A percentile compares a stretch with the other conserved stretches of the same genome.
phyloP scores from a whole-genome alignment of 139 green algal species.

The Medakamo hakoo region DNA sequence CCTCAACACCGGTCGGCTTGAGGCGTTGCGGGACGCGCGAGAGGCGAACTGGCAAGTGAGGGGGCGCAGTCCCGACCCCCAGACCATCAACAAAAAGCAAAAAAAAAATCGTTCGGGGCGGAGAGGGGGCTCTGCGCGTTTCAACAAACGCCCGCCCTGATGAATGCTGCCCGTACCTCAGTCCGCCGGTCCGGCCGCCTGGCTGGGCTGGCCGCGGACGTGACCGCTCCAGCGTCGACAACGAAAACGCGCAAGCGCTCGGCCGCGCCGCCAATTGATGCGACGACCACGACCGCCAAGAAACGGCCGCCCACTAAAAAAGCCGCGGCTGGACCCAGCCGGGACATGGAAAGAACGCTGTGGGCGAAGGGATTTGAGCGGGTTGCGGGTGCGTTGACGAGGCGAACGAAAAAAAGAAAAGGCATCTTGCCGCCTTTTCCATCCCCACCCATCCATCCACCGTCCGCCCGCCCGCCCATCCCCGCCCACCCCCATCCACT shows the following conservation, averaged over 20 bases:
- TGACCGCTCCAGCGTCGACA: background rate
- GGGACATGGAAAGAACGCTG: constrained; percentile 17
- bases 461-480: background rate
- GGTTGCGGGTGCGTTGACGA: constrained; percentile 13
- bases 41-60: too few species aligned
- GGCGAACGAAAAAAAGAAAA: too few species aligned
- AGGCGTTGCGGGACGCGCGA: too few species aligned
- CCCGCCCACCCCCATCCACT: background rate
- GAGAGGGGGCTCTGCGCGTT: background rate
- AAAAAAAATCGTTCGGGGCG: too few species aligned
- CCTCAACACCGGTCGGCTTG: too few species aligned
- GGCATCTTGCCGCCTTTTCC: background rate
- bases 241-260: background rate
- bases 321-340: constrained; percentile 4
- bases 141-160: background rate
- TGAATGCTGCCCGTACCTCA: background rate
- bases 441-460: background rate
- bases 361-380: constrained; percentile 32
- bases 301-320: constrained; percentile 1
- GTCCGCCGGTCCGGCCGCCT: background rate
- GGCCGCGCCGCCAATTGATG: too few species aligned
- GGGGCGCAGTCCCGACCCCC: too few species aligned
- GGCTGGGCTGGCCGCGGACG: background rate
- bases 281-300: background rate
- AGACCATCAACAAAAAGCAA: too few species aligned